Conservation (phyloP, 495 filamentous ascomycete species). For the Aspergillus ostianus region DNA sequence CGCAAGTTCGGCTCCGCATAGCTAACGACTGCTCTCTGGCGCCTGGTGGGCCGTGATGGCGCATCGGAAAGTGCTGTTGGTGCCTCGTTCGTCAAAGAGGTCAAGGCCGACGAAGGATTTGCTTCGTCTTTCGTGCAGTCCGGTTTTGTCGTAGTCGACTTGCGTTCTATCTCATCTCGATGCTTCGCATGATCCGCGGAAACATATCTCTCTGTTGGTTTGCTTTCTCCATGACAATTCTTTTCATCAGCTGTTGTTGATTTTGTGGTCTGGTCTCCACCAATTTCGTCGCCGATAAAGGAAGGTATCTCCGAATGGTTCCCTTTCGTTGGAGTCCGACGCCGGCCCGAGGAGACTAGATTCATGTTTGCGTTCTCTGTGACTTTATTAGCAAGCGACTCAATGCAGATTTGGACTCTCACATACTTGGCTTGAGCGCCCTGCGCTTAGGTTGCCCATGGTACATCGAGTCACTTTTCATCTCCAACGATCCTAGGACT, state of each 20-base stretch:
- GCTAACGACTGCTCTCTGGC: slow-evolving; percentile 66
- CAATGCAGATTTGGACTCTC: not conserved
- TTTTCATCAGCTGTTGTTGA: not conserved
- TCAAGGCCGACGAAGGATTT: not conserved
- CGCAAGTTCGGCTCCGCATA: slow-evolving; percentile 84
- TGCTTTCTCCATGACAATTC: not conserved
- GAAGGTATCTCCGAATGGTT: not conserved
- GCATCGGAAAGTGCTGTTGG: slow-evolving; percentile 31
- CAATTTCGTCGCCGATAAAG: not conserved
- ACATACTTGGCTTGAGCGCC: slow-evolving; percentile 61
- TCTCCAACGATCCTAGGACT: slow-evolving; percentile 20
- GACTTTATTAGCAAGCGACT: slow-evolving; percentile 21
- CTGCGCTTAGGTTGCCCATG: slow-evolving; percentile 38
- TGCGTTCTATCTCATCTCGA: not conserved
- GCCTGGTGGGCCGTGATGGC: slow-evolving; percentile 58
- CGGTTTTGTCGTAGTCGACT: not conserved
- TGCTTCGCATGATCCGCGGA: not conserved
- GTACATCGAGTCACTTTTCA: slow-evolving; percentile 19
- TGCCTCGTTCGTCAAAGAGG: not conserved
- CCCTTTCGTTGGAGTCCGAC: not conserved
- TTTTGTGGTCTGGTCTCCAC: not conserved
- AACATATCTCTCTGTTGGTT: not conserved
- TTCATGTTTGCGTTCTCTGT: slow-evolving; percentile 53
- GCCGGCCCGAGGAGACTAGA: not conserved
- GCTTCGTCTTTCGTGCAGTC: not conserved